Percentiles rank a stretch among this genome's conserved stretches.
phyloP scores from a whole-genome alignment of 2,329 filamentous ascomycete species.

The Cadophora malorum region DNA sequence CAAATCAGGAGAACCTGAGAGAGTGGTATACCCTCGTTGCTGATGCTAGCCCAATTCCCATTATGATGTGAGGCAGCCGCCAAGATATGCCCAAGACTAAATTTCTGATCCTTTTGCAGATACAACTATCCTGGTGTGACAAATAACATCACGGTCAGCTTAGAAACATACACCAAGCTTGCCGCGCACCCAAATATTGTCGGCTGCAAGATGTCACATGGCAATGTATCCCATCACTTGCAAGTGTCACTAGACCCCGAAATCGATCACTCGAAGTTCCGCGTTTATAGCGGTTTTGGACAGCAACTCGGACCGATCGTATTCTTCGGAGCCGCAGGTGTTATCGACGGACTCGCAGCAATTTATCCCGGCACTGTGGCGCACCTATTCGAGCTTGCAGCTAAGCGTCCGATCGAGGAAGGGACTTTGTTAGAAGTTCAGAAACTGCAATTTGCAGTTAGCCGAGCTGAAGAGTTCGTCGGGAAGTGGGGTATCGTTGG shows the following conservation, averaged over 20 bases:
- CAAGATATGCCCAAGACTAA: too few species aligned
- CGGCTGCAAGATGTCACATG: constrained; percentile 71
- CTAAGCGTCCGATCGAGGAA: constrained; percentile 47
- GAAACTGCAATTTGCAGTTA: constrained; percentile 63
- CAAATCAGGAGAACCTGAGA: constrained; percentile 60
- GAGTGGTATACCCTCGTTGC: constrained; percentile 66
- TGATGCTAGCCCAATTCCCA: constrained; percentile 63
- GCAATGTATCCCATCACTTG: constrained; percentile 65
- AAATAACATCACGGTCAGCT: constrained; percentile 64
- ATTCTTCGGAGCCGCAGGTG: constrained; percentile 65
- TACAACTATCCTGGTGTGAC: constrained; percentile 67
- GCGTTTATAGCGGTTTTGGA: constrained; percentile 66
- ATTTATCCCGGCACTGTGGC: constrained; percentile 67
- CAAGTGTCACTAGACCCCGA: constrained; percentile 63
- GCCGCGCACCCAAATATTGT: constrained; percentile 69
- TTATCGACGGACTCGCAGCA: constrained; percentile 69
- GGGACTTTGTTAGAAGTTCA: constrained; percentile 55
- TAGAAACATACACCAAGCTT: constrained; percentile 61
- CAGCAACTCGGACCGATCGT: constrained; percentile 68
- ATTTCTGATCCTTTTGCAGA: constrained; percentile 34
- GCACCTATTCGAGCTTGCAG: constrained; percentile 57
- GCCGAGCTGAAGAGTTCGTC: constrained; percentile 64
- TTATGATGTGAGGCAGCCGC: constrained; percentile 57
- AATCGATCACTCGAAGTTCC: constrained; percentile 64
- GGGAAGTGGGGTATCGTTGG: constrained; percentile 64